phyloP scores from a whole-genome alignment of 768 basidiomycete species.

The Mycena kentingensis region DNA sequence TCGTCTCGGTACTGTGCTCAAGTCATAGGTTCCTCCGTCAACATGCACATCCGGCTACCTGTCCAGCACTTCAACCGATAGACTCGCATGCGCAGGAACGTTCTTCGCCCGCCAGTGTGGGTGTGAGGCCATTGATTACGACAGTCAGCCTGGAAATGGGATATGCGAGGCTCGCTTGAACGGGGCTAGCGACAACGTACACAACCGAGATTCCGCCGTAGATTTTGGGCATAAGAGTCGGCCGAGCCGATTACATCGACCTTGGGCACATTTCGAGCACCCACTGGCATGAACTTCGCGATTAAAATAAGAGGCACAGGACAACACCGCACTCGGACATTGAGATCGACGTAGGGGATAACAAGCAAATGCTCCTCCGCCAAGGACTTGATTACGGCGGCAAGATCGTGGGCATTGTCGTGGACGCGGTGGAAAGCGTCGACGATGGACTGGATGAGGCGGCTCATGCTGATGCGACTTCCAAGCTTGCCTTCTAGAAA shows the following conservation, averaged over 20 bases:
- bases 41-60: too few species aligned
- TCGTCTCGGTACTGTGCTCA: too few species aligned
- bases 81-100: constrained; percentile 62
- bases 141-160: constrained; percentile 59
- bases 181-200: constrained; percentile 48
- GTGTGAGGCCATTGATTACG: constrained; percentile 52
- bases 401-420: constrained; percentile 35
- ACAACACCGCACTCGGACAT: constrained; percentile 46
- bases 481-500: too few species aligned
- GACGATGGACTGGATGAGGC: constrained; percentile 33
- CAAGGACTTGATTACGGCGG: constrained; percentile 33
- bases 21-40: too few species aligned
- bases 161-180: constrained; percentile 36
- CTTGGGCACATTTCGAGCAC: constrained; percentile 67
- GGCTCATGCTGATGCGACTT: constrained; percentile 39
- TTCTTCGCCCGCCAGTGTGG: constrained; percentile 75
- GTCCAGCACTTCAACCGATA: constrained; percentile 65
- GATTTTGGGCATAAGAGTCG: constrained; percentile 72
- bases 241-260: constrained; percentile 66
- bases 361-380: constrained; percentile 37
- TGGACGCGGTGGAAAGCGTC: constrained; percentile 31
- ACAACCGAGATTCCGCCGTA: constrained; percentile 66
- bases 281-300: constrained; percentile 53
- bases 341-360: constrained; percentile 56
- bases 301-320: not conserved